Evolutionary conservation across 768 basidiomycete genomes (phyloP), one percentile per base, ranked within the genome.

Genomic region (Antrodiella citrinella): DNA sequence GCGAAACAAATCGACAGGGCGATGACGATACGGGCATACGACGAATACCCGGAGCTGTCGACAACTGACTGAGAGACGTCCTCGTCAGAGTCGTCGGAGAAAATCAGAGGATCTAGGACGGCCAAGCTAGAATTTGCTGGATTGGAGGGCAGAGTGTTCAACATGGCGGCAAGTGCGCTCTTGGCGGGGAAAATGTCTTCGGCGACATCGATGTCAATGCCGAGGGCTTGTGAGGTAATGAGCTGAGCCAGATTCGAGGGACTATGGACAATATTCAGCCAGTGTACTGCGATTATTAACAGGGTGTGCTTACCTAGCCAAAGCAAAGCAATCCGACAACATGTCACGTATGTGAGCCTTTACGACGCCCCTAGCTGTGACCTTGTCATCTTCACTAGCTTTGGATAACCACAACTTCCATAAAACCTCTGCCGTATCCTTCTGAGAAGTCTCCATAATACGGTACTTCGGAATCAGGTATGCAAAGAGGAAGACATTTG

Each of bases 11-110:
- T 68, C 2, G 90, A 63, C 3, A 89, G 64, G 0, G 80, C 81
- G 26, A 66, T 63, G 11, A 81, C 72, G 3, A 73, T 68, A 15
- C 92, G 80, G 2, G 82, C 80, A 60, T 91, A 91, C 2, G 71
- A 57, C 0, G 81, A 75, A 50, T 78, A 78, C 0, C 86, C 84
- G 13, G 67, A 65, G 18, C 58, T 59, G 56, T 91, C 81, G 24
- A 65, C 57, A 21, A 48, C 41, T 3, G 49, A 22, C 2, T 52
- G 50, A 25, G 65, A 13, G n/a, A 38, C 15, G 11, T 47, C 13
- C 20, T 26, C 48, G 7, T 44, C 48, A 18, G 49, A 48, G 18
- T 49, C 51, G 21, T 51, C 51, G 1, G 80, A 75, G 5, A 79
- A 78, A 24, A 87, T 70, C 13, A 82, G 71, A 1, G 78, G 72